Conservation (phyloP, 169 alveolate species). For the Plasmodium vivax region DNA sequence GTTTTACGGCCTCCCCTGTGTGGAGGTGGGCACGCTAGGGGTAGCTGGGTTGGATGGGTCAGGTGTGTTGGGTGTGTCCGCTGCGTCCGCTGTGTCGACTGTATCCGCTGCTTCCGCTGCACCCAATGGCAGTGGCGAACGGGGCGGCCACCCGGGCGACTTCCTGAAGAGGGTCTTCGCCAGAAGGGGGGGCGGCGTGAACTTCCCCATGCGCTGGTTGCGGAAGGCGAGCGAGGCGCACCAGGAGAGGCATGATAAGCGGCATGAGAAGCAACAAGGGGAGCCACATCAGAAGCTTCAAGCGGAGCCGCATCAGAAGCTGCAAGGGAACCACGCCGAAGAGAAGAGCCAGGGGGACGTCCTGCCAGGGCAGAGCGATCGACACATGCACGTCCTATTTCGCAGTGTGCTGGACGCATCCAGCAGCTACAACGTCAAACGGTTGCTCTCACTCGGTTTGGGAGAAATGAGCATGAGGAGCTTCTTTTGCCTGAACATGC, state of each 20-base stretch:
- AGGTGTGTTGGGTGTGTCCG: too few species aligned
- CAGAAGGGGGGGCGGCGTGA: not conserved
- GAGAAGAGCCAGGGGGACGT: not conserved
- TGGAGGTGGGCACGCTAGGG: not conserved
- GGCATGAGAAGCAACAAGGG: not conserved
- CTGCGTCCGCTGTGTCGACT: too few species aligned
- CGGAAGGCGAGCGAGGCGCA: not conserved
- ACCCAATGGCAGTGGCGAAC: not conserved
- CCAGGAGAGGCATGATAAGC: not conserved
- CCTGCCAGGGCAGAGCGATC: not conserved
- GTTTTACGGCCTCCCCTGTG: slow-evolving; percentile 30
- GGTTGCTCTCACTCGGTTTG: slow-evolving; percentile 1
- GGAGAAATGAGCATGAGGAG: slow-evolving; percentile 29
- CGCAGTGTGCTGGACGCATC: not conserved
- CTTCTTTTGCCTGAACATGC: slow-evolving; percentile 11
- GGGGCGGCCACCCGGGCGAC: not conserved
- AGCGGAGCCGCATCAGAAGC: not conserved
- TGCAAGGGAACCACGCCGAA: not conserved
- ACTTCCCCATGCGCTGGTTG: slow-evolving; percentile 21
- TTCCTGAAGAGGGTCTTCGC: not conserved
- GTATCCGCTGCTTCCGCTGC: not conserved
- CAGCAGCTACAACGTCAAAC: not conserved
- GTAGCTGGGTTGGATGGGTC: too few species aligned
- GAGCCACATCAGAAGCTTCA: not conserved
- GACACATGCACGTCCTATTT: not conserved